Percentiles rank a stretch among this genome's conserved stretches.
Evolutionary conservation across 2,329 filamentous ascomycete species (phyloP).

Genomic region (Fusarium sp.): DNA sequence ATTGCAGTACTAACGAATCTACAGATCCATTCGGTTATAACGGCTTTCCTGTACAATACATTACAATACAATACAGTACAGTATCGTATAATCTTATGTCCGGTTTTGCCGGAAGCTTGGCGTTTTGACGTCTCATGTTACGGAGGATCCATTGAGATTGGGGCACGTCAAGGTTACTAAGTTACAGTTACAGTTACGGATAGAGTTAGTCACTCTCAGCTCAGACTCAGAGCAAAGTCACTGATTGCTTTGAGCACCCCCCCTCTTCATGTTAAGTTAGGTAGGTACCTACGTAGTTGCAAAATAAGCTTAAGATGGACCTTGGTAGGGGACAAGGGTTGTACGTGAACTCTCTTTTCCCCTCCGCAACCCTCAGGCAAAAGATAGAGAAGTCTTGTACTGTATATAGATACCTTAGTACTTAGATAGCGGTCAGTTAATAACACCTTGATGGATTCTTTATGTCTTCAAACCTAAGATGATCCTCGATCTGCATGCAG

Average conservation of each 20-base stretch:
- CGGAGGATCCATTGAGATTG: not conserved
- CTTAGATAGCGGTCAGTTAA: not conserved
- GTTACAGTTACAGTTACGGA: not conserved
- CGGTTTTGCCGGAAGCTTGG: constrained; percentile 44
- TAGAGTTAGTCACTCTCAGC: constrained; percentile 1
- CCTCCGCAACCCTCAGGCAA: not conserved
- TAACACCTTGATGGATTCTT: not conserved
- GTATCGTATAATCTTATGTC: constrained; percentile 23
- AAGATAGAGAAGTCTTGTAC: not conserved
- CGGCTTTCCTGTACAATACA: constrained; percentile 13
- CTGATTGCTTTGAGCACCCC: constrained; percentile 17
- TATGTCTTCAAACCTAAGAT: not conserved
- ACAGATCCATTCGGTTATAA: constrained; percentile 35
- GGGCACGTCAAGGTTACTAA: not conserved
- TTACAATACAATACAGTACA: too few relatives aligned
- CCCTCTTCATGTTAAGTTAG: not conserved
- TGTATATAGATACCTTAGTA: too few relatives aligned
- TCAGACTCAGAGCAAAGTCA: not conserved
- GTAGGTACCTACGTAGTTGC: constrained; percentile 11
- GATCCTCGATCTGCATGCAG: not conserved
- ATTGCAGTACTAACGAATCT: not conserved
- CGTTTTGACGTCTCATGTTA: constrained; percentile 26
- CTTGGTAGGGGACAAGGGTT: constrained; percentile 36
- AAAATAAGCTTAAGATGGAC: constrained; percentile 47
- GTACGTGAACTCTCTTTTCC: constrained; percentile 7